Percentiles rank a stretch among this genome's conserved stretches.
Evolutionary conservation across 2,329 filamentous ascomycete species (phyloP).

Genomic region (Sporothrix phasma): DNA sequence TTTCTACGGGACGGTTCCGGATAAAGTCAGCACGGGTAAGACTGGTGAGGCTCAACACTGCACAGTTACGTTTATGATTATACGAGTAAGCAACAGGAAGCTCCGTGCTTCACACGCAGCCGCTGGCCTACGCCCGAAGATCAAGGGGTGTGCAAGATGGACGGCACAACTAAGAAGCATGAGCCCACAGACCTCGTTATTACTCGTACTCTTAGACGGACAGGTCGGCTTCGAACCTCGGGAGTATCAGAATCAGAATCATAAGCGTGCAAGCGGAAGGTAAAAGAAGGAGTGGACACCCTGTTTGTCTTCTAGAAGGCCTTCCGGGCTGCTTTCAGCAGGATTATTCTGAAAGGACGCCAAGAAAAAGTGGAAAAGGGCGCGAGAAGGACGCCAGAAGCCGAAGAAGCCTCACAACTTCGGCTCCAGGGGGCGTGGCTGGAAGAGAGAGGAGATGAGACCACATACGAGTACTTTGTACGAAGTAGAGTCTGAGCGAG

Average conservation of each 20-base stretch:
- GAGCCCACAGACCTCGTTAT: neutral
- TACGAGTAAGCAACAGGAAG: neutral
- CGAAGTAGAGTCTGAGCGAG: no score
- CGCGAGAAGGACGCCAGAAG: neutral
- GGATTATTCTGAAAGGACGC: neutral
- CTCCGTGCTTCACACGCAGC: neutral
- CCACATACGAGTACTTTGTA: no score
- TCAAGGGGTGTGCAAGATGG: neutral
- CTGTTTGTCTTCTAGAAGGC: conserved; percentile 3
- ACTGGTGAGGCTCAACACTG: neutral
- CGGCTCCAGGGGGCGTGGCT: neutral
- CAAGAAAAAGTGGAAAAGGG: neutral
- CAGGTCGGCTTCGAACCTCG: neutral
- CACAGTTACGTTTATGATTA: neutral
- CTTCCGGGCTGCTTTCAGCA: neutral
- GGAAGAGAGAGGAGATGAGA: neutral
- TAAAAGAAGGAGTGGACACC: neutral
- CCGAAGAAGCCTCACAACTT: neutral
- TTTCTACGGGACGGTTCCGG: no score
- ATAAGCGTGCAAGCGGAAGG: conserved; percentile 6
- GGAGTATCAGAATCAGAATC: neutral
- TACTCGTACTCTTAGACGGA: no score
- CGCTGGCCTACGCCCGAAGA: neutral
- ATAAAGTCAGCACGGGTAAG: no score
- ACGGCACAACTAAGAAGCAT: neutral